A percentile compares a stretch with the other conserved stretches of the same genome.
phyloP scores from a whole-genome alignment of 2,329 filamentous ascomycete genomes.

The Apiospora hydei region DNA sequence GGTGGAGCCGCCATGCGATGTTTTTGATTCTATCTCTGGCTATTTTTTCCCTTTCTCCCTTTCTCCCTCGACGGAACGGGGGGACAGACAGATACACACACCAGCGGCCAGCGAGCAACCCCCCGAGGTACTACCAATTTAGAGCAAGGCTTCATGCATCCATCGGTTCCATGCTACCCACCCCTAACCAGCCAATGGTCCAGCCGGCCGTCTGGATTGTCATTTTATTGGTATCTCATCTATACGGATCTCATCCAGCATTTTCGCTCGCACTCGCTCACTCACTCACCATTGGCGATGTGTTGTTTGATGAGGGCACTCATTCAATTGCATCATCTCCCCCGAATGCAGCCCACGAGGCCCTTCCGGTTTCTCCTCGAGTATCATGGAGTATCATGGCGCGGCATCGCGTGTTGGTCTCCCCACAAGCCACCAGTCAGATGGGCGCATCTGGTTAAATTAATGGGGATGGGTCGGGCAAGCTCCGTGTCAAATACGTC shows the following conservation, averaged over 20 bases:
- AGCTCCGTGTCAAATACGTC: constrained; percentile 22
- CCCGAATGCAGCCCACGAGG: not conserved
- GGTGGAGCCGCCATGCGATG: constrained; percentile 18
- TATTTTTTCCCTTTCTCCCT: not conserved
- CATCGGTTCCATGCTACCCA: constrained; percentile 19
- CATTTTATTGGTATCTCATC: constrained; percentile 2
- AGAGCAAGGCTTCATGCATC: constrained; percentile 15
- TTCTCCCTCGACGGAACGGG: not conserved
- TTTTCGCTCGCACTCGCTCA: not conserved
- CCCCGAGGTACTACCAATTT: constrained; percentile 13
- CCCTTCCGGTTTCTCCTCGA: constrained; percentile 18
- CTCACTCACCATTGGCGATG: not conserved
- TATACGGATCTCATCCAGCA: not conserved
- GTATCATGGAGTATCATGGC: constrained; percentile 20
- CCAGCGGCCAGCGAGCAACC: not conserved
- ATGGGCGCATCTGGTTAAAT: constrained; percentile 21
- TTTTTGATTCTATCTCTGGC: not conserved
- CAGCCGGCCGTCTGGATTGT: constrained; percentile 6
- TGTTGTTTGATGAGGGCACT: not conserved
- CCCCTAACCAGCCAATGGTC: constrained; percentile 16
- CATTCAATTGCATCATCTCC: not conserved
- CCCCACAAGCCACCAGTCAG: constrained; percentile 21
- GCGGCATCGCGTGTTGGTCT: constrained; percentile 20
- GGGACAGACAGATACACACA: not conserved
- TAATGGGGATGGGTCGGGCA: constrained; percentile 20